phyloP scores from a whole-genome alignment of 345 rosid species.

The Populus ilicifolia region DNA sequence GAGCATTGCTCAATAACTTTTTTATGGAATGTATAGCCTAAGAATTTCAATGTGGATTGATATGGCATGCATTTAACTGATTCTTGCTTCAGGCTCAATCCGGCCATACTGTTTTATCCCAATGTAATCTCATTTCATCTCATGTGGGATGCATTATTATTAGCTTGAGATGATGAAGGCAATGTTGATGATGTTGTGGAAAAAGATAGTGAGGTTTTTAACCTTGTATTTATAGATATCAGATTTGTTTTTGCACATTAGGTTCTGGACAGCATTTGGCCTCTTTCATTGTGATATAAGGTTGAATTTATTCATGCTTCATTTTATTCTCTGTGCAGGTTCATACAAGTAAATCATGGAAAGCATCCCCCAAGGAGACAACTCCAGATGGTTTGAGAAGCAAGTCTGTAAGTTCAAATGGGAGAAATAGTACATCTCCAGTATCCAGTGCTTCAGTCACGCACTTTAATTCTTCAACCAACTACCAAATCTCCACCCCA shows the following conservation, averaged over 20 bases:
- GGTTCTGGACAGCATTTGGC: not conserved
- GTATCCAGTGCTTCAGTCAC: slow-evolving; percentile 25
- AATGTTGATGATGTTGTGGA: not conserved
- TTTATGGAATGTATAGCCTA: not conserved
- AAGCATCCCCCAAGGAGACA: slow-evolving; percentile 35
- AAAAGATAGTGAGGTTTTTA: not conserved
- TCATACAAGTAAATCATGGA: slow-evolving; percentile 45
- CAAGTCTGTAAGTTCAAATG: slow-evolving; percentile 52
- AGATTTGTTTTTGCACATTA: not conserved
- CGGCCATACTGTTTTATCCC: not conserved
- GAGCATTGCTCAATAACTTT: not conserved
- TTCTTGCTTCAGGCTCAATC: not conserved
- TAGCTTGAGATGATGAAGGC: not conserved
- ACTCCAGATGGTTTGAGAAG: slow-evolving; percentile 51
- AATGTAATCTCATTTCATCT: not conserved
- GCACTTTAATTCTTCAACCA: slow-evolving; percentile 31
- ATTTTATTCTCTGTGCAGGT: slow-evolving; percentile 30
- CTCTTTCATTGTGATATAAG: not conserved
- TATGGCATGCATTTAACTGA: slow-evolving; percentile 4
- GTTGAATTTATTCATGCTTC: not conserved
- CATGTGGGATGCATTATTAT: not conserved
- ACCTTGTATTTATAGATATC: not conserved
- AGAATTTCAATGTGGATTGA: not conserved
- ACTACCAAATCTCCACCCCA: slow-evolving; percentile 30
- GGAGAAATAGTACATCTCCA: slow-evolving; percentile 44